Evolutionary conservation across 1,284 basidiomycete genomes (phyloP).

Genomic region (Trametes pubescens): DNA sequence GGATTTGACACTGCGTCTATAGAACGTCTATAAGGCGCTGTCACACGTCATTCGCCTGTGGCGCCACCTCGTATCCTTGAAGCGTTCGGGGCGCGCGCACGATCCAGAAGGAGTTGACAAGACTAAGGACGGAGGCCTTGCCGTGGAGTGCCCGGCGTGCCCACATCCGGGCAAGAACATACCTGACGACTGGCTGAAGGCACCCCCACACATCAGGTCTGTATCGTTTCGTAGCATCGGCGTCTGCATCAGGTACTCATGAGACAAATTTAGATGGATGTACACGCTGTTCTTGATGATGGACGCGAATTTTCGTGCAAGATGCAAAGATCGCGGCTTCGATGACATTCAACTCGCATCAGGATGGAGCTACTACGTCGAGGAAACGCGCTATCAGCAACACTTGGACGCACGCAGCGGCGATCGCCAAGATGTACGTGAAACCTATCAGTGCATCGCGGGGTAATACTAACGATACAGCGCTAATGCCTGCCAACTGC

Average conservation of each 20-base stretch:
- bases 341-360: constrained; percentile 33
- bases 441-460: too few relatives aligned
- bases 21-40: constrained; percentile 21
- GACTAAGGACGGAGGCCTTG: constrained; percentile 30
- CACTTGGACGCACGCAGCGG: too few relatives aligned
- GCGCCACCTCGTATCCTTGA: constrained; percentile 35
- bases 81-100: constrained; percentile 35
- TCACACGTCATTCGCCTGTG: constrained; percentile 8
- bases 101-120: constrained; percentile 18
- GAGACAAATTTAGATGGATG: constrained; percentile 30
- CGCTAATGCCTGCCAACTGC: too few relatives aligned
- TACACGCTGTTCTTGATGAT: constrained; percentile 38
- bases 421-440: too few relatives aligned
- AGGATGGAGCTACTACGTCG: constrained; percentile 38
- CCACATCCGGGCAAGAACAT: constrained; percentile 40
- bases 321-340: constrained; percentile 31
- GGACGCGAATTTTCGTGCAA: constrained; percentile 41
- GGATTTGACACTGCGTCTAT: too few relatives aligned
- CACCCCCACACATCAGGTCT: constrained; percentile 20
- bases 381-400: constrained; percentile 21
- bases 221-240: background rate
- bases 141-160: constrained; percentile 39
- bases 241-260: too few relatives aligned
- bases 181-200: constrained; percentile 33
- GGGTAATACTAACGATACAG: too few relatives aligned